phyloP scores from a whole-genome alignment of 2,329 filamentous ascomycete genomes.

The Cladosporium austrohemisphaericum region DNA sequence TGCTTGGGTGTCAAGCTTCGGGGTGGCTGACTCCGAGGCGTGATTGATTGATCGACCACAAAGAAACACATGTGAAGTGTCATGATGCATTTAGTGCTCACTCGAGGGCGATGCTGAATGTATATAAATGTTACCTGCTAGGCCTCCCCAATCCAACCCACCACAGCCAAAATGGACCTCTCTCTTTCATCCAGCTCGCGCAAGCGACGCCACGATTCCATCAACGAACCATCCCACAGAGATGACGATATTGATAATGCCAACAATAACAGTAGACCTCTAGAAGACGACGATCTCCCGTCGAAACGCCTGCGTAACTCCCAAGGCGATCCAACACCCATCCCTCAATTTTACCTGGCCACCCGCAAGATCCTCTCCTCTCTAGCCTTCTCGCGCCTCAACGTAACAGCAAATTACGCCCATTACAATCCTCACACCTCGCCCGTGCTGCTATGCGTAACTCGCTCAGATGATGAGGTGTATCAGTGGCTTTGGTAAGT shows the following conservation, averaged over 20 bases:
- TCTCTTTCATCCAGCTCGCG: background rate
- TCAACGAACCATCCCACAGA: background rate
- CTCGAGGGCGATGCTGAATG: too few relatives aligned
- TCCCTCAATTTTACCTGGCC: conserved; percentile 10
- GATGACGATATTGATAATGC: too few relatives aligned
- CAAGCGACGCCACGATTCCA: background rate
- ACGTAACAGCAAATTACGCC: conserved; percentile 19
- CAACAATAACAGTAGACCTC: background rate
- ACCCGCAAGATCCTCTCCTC: conserved; percentile 17
- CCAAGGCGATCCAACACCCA: conserved; percentile 10
- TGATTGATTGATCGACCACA: too few relatives aligned
- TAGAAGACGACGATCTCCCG: background rate
- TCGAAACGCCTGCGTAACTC: conserved; percentile 17
- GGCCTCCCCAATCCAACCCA: too few relatives aligned
- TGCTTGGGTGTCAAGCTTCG: too few relatives aligned
- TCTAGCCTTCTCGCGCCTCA: conserved; percentile 19
- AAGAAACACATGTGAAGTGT: too few relatives aligned
- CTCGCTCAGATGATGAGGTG: conserved; percentile 10
- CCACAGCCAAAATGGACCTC: background rate
- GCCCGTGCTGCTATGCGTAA: conserved; percentile 17
- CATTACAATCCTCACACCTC: conserved; percentile 18
- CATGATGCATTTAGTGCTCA: too few relatives aligned
- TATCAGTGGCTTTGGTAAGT: conserved; percentile 14
- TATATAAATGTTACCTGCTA: too few relatives aligned
- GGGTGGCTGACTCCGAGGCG: too few relatives aligned